Evolutionary conservation across 371 early-diverging fungal genomes (phyloP).

Genomic region (Smittium mucronatum): DNA sequence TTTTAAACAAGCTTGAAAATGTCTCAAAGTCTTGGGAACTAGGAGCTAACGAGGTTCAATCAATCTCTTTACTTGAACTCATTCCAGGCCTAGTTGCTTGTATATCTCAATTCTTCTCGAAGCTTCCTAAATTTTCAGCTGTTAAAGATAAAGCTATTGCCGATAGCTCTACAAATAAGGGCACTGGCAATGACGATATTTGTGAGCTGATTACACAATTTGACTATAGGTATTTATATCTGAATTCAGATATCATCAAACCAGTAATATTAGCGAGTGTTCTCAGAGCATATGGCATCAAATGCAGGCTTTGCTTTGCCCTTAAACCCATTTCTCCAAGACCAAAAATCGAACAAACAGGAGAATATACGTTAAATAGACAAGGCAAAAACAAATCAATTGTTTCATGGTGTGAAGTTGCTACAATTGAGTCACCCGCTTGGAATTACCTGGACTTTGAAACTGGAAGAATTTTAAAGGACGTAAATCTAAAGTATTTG

Average conservation of each 20-base stretch:
- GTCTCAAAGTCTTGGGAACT: neutral
- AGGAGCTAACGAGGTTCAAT: neutral
- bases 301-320: neutral
- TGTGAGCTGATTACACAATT: neutral
- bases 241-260: neutral
- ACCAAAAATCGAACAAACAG: neutral
- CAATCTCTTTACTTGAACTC: neutral
- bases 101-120: neutral
- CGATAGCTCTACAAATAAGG: neutral
- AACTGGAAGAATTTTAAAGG: neutral
- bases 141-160: neutral
- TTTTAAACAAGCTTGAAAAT: neutral
- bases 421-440: neutral
- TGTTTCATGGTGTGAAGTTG: neutral
- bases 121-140: neutral
- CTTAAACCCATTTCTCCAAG: neutral
- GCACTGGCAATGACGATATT: neutral
- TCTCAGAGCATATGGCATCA: neutral
- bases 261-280: too few species aligned
- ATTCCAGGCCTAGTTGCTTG: neutral
- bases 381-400: neutral
- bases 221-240: neutral
- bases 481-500: neutral
- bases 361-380: neutral
- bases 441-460: neutral